Percentiles rank a stretch among this genome's conserved stretches.
These are phyloP conservation scores for Pleurotus platypus DNA, from an alignment of 768 basidiomycete genomes.

Conservation along the genomic window DNA sequence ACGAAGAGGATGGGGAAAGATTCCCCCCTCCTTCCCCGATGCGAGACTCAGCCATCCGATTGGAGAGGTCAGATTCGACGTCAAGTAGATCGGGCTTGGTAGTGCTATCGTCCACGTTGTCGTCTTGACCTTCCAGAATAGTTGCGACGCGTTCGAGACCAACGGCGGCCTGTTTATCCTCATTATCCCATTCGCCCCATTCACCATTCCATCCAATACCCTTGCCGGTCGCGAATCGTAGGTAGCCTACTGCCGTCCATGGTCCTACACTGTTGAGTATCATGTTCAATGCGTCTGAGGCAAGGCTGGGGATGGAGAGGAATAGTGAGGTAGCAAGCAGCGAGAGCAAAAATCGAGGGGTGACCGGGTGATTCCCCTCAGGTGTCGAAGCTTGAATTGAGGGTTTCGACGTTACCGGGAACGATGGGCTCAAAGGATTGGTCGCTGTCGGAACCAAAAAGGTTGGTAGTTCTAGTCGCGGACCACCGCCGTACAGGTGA, in stretches of 20 bases:
- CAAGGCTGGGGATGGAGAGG: constrained; percentile 75
- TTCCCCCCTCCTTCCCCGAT: neutral
- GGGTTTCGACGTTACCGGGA: constrained; percentile 28
- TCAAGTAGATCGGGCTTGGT: neutral
- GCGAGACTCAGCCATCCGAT: neutral
- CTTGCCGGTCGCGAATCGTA: constrained; percentile 78
- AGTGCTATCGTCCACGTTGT: neutral
- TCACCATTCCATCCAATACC: constrained; percentile 43
- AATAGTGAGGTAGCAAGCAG: constrained; percentile 85
- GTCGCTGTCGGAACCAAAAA: constrained; percentile 59
- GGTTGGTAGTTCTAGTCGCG: constrained; percentile 64
- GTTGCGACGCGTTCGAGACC: constrained; percentile 69
- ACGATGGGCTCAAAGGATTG: constrained; percentile 72
- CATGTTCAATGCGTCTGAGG: constrained; percentile 68
- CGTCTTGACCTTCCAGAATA: constrained; percentile 32
- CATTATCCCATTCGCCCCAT: constrained; percentile 12
- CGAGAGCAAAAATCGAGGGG: constrained; percentile 79
- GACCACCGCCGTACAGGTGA: constrained; percentile 84
- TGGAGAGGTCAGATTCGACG: constrained; percentile 4
- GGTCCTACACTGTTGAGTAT: constrained; percentile 78
- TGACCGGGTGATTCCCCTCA: constrained; percentile 63
- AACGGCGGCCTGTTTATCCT: constrained; percentile 57
- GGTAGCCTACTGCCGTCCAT: constrained; percentile 69
- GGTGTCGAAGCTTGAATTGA: constrained; percentile 32
- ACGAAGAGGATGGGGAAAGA: constrained; percentile 5